phyloP scores from a whole-genome alignment of 2,329 filamentous ascomycete genomes.

The Aspergillus aculeatus region DNA sequence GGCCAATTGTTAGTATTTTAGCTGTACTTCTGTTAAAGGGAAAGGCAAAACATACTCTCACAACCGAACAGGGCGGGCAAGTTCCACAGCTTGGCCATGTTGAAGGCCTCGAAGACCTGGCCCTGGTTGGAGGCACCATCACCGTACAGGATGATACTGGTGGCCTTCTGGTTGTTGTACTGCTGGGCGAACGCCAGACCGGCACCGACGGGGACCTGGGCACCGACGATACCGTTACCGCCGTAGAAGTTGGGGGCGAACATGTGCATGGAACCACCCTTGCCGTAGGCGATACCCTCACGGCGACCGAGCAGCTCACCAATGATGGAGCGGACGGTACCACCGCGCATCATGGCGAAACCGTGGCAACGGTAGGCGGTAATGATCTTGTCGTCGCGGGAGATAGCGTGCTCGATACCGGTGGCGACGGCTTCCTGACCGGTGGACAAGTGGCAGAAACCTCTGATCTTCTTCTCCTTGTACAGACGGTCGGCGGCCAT shows the following conservation, averaged over 20 bases:
- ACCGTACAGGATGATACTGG: constrained; percentile 88
- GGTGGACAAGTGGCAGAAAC: constrained; percentile 98
- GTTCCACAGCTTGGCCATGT: constrained; percentile 99
- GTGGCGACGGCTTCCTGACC: constrained; percentile 97
- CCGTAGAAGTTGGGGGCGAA: constrained; percentile 97
- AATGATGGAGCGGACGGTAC: constrained; percentile 85
- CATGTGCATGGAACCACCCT: constrained; percentile 99
- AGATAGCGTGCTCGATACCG: constrained; percentile 95
- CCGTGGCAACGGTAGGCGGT: constrained; percentile 99
- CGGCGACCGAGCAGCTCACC: constrained; percentile 92
- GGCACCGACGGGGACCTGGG: constrained; percentile 94
- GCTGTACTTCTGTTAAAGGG: too few relatives aligned
- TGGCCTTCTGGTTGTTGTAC: constrained; percentile 84
- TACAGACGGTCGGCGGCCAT: constrained; percentile 98
- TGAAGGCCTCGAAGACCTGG: constrained; percentile 99
- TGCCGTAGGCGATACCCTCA: constrained; percentile 96
- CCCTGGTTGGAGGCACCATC: constrained; percentile 99
- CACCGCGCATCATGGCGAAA: constrained; percentile 95
- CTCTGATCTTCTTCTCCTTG: constrained; percentile 99
- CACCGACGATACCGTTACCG: constrained; percentile 98
- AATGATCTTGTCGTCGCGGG: constrained; percentile 88
- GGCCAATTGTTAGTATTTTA: neutral
- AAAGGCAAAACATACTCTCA: constrained; percentile 72
- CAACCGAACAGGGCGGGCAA: constrained; percentile 94
- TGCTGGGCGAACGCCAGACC: constrained; percentile 96